phyloP scores from a whole-genome alignment of 495 filamentous ascomycete species.

The Patellaria atrata region DNA sequence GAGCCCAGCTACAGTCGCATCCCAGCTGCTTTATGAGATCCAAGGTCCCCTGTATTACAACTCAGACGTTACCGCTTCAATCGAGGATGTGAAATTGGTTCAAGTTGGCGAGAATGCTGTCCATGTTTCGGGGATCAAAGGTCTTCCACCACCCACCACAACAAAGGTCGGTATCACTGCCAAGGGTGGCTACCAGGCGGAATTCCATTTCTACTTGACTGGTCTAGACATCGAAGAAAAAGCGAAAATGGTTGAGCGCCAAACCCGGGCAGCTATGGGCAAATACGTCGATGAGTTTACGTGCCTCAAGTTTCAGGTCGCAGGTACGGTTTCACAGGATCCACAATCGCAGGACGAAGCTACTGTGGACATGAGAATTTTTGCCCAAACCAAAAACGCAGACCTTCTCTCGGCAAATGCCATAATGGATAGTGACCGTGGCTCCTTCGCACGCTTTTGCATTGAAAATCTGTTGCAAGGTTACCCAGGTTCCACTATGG shows the following conservation, averaged over 20 bases:
- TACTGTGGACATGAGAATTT: conserved; percentile 13
- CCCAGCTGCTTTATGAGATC: conserved; percentile 12
- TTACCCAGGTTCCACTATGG: conserved; percentile 12
- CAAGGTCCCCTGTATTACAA: conserved; percentile 11
- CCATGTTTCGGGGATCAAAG: conserved; percentile 6
- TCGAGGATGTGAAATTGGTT: conserved; percentile 10
- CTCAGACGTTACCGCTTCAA: conserved; percentile 11
- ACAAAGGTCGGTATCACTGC: conserved; percentile 16
- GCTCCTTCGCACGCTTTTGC: conserved; percentile 10
- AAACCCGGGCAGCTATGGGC: conserved; percentile 5
- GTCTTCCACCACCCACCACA: conserved; percentile 8
- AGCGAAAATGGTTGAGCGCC: conserved; percentile 10
- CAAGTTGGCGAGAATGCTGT: conserved; percentile 10
- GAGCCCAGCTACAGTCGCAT: conserved; percentile 3
- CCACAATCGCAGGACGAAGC: conserved; percentile 11
- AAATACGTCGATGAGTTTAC: conserved; percentile 11
- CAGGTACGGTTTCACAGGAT: conserved; percentile 7
- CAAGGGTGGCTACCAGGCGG: conserved; percentile 12
- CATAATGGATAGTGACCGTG: conserved; percentile 7
- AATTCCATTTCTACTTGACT: conserved; percentile 11
- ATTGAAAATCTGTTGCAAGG: conserved; percentile 12
- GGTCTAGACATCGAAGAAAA: conserved; percentile 15
- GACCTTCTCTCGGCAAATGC: conserved; percentile 7
- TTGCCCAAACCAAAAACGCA: conserved; percentile 7
- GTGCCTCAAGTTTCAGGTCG: conserved; percentile 7